These are phyloP conservation scores for Mycosphaerella sp. DNA, from an alignment of 2,329 filamentous ascomycete genomes.

Conservation along the genomic window DNA sequence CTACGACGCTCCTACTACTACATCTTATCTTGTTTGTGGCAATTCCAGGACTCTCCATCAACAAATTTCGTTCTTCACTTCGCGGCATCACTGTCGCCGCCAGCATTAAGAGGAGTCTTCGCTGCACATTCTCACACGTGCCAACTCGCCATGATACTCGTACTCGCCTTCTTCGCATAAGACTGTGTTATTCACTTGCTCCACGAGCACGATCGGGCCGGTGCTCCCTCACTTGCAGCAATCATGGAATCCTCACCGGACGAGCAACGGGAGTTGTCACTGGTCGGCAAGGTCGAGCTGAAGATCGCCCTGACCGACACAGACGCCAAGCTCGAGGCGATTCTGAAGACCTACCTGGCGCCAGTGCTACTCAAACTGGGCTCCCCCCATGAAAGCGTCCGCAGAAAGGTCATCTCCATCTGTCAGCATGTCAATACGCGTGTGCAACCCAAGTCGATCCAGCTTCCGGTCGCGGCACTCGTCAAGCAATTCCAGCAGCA, in stretches of 20 bases:
- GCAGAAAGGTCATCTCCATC: constrained; percentile 68
- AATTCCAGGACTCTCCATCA: constrained; percentile 5
- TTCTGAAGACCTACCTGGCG: constrained; percentile 71
- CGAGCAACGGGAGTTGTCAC: constrained; percentile 68
- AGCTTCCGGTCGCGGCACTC: constrained; percentile 76
- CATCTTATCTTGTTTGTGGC: constrained; percentile 6
- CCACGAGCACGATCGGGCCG: not conserved
- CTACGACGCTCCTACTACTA: constrained; percentile 1
- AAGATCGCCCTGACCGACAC: constrained; percentile 76
- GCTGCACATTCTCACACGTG: not conserved
- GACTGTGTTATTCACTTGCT: not conserved
- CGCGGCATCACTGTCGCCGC: not conserved
- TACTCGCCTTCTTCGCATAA: not conserved
- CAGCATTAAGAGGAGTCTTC: not conserved
- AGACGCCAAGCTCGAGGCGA: constrained; percentile 71
- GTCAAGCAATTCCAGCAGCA: constrained; percentile 84
- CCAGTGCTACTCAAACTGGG: constrained; percentile 79
- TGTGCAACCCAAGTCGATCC: constrained; percentile 55
- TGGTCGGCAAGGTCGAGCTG: constrained; percentile 80
- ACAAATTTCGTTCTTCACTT: not conserved
- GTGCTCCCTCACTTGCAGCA: not conserved
- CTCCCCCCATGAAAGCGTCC: constrained; percentile 71
- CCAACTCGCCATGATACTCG: constrained; percentile 6
- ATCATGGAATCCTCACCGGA: constrained; percentile 9
- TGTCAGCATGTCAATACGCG: constrained; percentile 66